A percentile compares a stretch with the other conserved stretches of the same genome.
phyloP scores from a whole-genome alignment of 441 rosid genomes.

The Bruguiera hainesii region DNA sequence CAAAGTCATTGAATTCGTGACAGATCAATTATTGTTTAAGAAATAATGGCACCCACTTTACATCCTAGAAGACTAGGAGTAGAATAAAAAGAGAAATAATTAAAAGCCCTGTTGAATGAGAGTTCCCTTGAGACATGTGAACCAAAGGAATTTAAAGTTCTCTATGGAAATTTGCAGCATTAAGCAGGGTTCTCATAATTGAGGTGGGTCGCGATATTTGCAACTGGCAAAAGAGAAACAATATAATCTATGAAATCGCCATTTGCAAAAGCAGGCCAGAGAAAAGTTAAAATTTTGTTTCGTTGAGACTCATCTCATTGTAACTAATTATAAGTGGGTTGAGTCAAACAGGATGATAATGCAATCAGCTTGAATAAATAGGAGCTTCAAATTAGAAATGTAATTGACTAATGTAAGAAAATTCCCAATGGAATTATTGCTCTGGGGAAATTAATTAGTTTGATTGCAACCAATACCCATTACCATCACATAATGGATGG shows the following conservation, averaged over 20 bases:
- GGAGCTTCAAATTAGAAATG: not conserved
- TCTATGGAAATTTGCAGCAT: not conserved
- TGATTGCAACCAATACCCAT: not conserved
- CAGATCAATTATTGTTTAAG: not conserved
- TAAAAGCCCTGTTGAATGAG: not conserved
- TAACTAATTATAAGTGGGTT: not conserved
- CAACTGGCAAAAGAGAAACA: not conserved
- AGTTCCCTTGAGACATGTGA: not conserved
- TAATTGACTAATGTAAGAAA: not conserved
- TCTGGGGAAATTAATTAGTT: not conserved
- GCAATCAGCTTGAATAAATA: not conserved
- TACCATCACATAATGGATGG: conserved; percentile 11
- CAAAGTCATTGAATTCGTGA: conserved; percentile 1
- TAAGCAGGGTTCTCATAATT: not conserved
- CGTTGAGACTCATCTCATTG: not conserved
- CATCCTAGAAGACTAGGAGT: not conserved
- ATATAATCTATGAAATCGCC: not conserved
- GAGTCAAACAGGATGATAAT: not conserved
- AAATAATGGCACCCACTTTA: not conserved
- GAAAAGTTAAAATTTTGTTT: not conserved
- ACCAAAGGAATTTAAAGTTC: not conserved
- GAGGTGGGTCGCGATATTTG: not conserved
- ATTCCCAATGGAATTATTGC: not conserved
- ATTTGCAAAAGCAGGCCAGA: not conserved
- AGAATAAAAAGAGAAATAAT: not conserved